Evolutionary conservation across 352 stramenopile species (phyloP), one percentile per base, ranked within the genome.

Genomic region (Phytophthora hybrid): DNA sequence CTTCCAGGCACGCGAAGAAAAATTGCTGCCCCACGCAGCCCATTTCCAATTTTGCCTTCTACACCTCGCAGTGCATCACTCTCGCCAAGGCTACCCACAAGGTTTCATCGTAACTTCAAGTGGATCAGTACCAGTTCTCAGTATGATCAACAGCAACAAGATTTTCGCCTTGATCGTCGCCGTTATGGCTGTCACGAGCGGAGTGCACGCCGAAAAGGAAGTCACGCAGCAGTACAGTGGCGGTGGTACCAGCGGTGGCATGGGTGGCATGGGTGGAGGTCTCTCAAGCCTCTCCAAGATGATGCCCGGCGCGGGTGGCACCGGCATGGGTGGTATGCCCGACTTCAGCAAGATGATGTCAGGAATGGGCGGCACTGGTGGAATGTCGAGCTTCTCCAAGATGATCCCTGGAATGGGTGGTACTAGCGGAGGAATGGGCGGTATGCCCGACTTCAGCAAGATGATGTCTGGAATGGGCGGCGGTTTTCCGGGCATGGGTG

Each of bases 341-440:
- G 26, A 19, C 19, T 37, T 51, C 32, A 51, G 18, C 31, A 61
- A 61, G 18, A 61, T 61, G 55, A 61, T 61, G 51, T 11, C 51
- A 3, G 51, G 51, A 19, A 57, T 57, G 19, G 23, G 51, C 13
- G 51, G 51, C 21, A 19, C 21, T 57, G 51, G 51, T 31, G 31
- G 52, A 18, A 46, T 46, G 26, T 16, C 29, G 6, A 26, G 18
- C 16, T 46, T 59, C 52, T 10, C 29, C 29, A 59, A 59, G 26
- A 59, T 59, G 54, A 59, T 59, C 4, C 31, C 54, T 31, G 54
- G 54, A 5, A 46, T 46, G 26, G 54, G 54, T 16, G 54, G 51
- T 19, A 29, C 47, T 2, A n/a, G n/a, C n/a, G n/a, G n/a, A n/a
- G 34, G 34, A 16, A 21, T 10, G 0, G 19, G 46, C 26, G 26